These are phyloP conservation scores for Aspergillus incahuasiensis DNA, from an alignment of 495 filamentous ascomycete species.

Conservation along the genomic window DNA sequence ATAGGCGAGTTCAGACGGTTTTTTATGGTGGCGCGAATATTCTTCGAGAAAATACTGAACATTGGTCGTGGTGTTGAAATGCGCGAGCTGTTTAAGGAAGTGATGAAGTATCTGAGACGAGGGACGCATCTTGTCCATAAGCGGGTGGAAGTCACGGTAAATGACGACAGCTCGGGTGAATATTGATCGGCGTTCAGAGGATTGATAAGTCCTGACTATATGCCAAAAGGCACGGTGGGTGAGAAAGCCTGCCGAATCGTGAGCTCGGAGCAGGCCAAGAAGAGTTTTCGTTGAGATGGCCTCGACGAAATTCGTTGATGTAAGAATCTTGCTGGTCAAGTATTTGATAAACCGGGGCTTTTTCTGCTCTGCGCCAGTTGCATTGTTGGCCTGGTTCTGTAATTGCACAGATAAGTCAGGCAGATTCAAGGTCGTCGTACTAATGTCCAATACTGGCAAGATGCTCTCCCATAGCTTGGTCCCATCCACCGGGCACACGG, in stretches of 20 bases:
- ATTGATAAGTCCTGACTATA: slow-evolving; percentile 26
- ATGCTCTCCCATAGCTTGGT: slow-evolving; percentile 12
- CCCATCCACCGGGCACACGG: slow-evolving; percentile 8
- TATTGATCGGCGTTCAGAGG: slow-evolving; percentile 17
- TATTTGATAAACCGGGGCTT: slow-evolving; percentile 16
- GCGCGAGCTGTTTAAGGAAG: slow-evolving; percentile 22
- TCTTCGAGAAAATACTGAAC: slow-evolving; percentile 53
- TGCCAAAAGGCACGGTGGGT: slow-evolving; percentile 22
- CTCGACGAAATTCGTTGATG: slow-evolving; percentile 17
- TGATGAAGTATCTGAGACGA: slow-evolving; percentile 17
- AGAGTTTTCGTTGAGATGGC: slow-evolving; percentile 22
- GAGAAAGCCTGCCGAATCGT: slow-evolving; percentile 20
- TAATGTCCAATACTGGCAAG: slow-evolving; percentile 7
- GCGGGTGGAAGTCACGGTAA: slow-evolving; percentile 39
- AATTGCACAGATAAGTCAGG: slow-evolving; percentile 19
- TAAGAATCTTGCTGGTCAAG: slow-evolving; percentile 21
- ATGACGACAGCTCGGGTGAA: slow-evolving; percentile 31
- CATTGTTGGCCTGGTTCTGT: background rate
- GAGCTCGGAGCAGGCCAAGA: slow-evolving; percentile 27
- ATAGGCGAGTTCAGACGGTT: slow-evolving; percentile 28
- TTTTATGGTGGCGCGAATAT: slow-evolving; percentile 29
- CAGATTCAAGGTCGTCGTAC: slow-evolving; percentile 12
- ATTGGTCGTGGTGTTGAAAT: slow-evolving; percentile 26
- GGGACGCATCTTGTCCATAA: slow-evolving; percentile 19
- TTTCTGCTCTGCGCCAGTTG: too few relatives aligned